Evolutionary conservation across 306 rosid species (phyloP), one percentile per base, ranked within the genome.

Genomic region (Aeschynomene evenia): DNA sequence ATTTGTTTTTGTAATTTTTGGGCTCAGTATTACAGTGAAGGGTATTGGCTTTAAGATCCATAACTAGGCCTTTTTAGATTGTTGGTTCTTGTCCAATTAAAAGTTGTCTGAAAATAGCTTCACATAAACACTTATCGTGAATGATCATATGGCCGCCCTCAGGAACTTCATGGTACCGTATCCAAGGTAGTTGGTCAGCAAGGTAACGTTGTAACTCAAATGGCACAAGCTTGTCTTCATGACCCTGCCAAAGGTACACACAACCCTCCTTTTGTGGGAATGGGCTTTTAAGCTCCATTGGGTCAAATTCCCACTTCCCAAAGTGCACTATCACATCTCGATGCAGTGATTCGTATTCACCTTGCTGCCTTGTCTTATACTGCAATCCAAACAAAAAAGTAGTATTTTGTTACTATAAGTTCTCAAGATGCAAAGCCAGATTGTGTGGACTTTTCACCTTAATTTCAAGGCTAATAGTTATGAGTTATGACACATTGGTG

Each of bases 221-320:
- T n/a, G 84, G 84, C 15, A 74, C 80, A 26, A 62, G 63, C 66
- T 69, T 74, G 39, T 74, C 84, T 19, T 63, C 65, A 11, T 48
- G 69, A 14, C 84, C 84, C 0, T 74, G 80, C 83, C 83, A 79
- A 10, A 79, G 77, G 28, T 68, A 19, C 2, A 63, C 83, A 11
- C 50, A 2, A 1, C 33, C 63, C 48, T 74, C 74, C 0, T 80
- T 63, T 33, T 70, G 39, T 1, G 59, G 69, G 56, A 55, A 74
- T 56, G 80, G 80, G 29, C 43, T 63, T 14, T 40, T 6, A 4
- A 80, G 63, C 63, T 63, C 53, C 80, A 70, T 69, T 0, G 80
- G 83, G 50, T 74, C 80, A 9, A 74, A 74, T 52, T 74, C 84
- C 80, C 84, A 80, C 10, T 34, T 63, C 2, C 80, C 84, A 74